Evolutionary conservation across 805 yeast genomes (phyloP), one percentile per base, ranked within the genome.

Genomic region (Schwanniomyces vanrijiae): DNA sequence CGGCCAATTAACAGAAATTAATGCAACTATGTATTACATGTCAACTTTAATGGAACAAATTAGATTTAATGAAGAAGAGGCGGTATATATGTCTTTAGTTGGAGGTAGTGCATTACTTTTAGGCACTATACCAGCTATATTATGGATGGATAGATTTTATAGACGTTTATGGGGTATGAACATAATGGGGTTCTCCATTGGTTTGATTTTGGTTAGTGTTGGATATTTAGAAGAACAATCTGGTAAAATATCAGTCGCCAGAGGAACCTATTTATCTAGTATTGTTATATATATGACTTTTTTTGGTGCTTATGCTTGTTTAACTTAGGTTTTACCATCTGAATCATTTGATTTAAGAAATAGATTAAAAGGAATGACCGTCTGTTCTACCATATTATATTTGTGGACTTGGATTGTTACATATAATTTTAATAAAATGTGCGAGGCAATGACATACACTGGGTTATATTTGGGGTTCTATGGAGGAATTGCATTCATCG

Each of bases 271-370:
- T 62, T 63, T 83, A 47, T 71, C 86, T 0, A 88, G 88, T 52
- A 69, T 83, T 54, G 79, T 83, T 45, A 60, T 83, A 16, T 83
- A 83, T 66, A 80, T 80, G 82, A 77, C 75, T 44, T 82, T 82
- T 73, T 83, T 83, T 49, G 89, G 88, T 46, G 72, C 84, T 7
- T 83, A 83, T 56, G 80, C 88, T 14, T 77, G 83, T 50, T 73
- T 83, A 58, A 82, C 88, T 1, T 84, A 86, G 86, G 88, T 83
- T 28, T 63, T 80, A 46, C 88, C 88, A 2, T 75, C 88, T 3
- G 89, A 83, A 59, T 77, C 80, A 14, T 84, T 79, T 60, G 81
- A 81, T 35, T 66, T 80, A 51, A 73, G 78, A 48, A 73, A 83
- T 41, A 77, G 87, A 65, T 76, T 85, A 11, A 68, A 78, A 50